Evolutionary conservation across 495 filamentous ascomycete genomes (phyloP), one percentile per base, ranked within the genome.

Genomic region (Aspergillus sclerotiicarbonarius): DNA sequence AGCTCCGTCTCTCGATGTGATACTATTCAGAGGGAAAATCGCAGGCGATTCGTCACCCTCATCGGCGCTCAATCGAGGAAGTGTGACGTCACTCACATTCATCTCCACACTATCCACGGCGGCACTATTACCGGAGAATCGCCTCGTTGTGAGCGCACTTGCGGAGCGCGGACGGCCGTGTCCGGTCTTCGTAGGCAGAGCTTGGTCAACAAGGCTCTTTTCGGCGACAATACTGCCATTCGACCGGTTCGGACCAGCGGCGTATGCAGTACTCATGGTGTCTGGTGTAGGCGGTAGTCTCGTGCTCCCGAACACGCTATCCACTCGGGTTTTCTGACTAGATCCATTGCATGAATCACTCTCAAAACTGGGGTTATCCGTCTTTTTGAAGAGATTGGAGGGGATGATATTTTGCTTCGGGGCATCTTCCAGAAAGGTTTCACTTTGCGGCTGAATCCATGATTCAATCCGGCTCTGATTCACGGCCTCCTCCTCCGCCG

Each of bases 281-380:
- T 79, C 76, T 4, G 76, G 76, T 0, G 76, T 79, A 8, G 73
- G 76, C 37, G 76, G 76, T 6, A 79, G 65, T 19, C 65, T 65
- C 2, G 68, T 39, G 7, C 70, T 70, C 2, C 67, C 73, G 59
- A 77, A 79, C 8, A 69, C 62, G 21, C 64, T 64, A 32, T 75
- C 71, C 16, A 71, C 37, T 10, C 59, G 69, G 15, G 64, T 65
- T 8, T 67, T 67, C 25, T 64, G 62, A 49, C 60, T 65, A 8
- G 67, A 64, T 12, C 68, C 67, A 20, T 57, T 58, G 9, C 60
- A 67, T 25, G 70, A 55, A 1, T 61, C 65, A 20, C 57, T 58
- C 4, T 58, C 60, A 43, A 69, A 61, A 21, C 47, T 64, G 7
- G 63, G 31, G 3, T 63, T 52, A 10, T 58, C 59, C 2, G 49